Evolutionary conservation across 108 stramenopile species (phyloP).

Genomic region (Discostella pseudostelligera): DNA sequence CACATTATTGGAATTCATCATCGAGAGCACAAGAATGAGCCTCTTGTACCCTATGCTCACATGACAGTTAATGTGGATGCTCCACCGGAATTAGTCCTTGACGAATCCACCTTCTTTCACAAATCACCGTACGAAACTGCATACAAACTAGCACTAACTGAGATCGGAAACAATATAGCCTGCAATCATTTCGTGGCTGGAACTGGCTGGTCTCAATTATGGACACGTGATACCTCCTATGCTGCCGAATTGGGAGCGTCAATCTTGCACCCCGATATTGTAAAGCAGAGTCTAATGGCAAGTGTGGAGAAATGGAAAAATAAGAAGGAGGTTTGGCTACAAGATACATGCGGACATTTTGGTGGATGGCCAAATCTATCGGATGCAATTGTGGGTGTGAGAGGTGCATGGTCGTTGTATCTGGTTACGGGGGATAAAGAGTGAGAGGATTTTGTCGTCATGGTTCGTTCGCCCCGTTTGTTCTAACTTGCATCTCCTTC

Average conservation of each 20-base stretch:
- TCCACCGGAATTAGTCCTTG: conserved; percentile 3
- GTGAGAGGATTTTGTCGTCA: background rate
- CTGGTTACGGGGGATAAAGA: conserved; percentile 33
- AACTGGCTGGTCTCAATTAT: conserved; percentile 34
- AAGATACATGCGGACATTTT: conserved; percentile 39
- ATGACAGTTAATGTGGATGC: background rate
- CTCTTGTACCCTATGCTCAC: background rate
- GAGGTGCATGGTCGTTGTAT: conserved; percentile 41
- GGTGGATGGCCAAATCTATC: conserved; percentile 43
- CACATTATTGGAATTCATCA: conserved; percentile 1
- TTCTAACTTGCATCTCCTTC: no score
- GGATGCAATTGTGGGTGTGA: conserved; percentile 50
- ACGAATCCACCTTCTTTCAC: background rate
- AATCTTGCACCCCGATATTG: conserved; percentile 36
- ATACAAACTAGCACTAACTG: conserved; percentile 21
- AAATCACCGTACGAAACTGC: conserved; percentile 12
- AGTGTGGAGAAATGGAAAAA: conserved; percentile 11
- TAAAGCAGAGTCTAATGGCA: conserved; percentile 12
- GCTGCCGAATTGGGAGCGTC: conserved; percentile 36
- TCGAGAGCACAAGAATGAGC: background rate
- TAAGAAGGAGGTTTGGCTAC: conserved; percentile 27
- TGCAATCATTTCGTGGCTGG: conserved; percentile 39
- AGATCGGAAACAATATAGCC: conserved; percentile 32
- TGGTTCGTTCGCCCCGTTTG: no score
- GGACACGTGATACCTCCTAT: conserved; percentile 52